A percentile compares a stretch with the other conserved stretches of the same genome.
phyloP scores from a whole-genome alignment of 2,329 filamentous ascomycete genomes.

The Claviceps sp. region DNA sequence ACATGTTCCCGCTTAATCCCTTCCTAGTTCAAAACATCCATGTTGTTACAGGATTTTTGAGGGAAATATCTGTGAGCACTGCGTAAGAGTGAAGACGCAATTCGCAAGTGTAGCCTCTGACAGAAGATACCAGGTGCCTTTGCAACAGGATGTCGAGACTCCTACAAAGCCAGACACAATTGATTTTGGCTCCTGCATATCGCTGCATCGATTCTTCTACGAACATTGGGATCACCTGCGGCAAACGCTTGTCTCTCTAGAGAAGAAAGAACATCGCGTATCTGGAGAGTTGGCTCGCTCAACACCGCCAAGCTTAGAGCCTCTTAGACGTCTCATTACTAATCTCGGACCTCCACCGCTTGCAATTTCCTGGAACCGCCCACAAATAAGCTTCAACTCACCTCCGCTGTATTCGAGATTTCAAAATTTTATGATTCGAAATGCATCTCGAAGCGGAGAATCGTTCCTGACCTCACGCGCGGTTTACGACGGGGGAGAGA shows the following conservation, averaged over 20 bases:
- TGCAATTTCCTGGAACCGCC: constrained; percentile 56
- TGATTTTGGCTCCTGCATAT: constrained; percentile 59
- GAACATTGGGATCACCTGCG: constrained; percentile 59
- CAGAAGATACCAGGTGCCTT: constrained; percentile 26
- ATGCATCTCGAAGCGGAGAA: constrained; percentile 51
- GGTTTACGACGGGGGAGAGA: constrained; percentile 58
- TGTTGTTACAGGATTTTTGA: constrained; percentile 50
- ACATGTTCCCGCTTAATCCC: constrained; percentile 58
- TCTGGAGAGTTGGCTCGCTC: constrained; percentile 38
- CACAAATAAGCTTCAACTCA: constrained; percentile 48
- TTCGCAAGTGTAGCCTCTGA: background rate
- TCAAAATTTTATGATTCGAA: constrained; percentile 59
- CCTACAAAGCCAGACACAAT: constrained; percentile 35
- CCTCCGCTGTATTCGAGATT: constrained; percentile 54
- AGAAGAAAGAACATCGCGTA: constrained; percentile 42
- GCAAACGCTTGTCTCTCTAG: constrained; percentile 47
- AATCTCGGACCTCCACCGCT: constrained; percentile 54
- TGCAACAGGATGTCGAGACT: constrained; percentile 29
- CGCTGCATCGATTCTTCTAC: constrained; percentile 54
- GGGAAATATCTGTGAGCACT: constrained; percentile 49
- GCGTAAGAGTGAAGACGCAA: constrained; percentile 4
- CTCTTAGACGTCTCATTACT: constrained; percentile 46
- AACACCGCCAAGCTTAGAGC: constrained; percentile 44
- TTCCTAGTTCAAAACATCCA: constrained; percentile 58
- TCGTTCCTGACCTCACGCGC: constrained; percentile 50